These are phyloP conservation scores for Trichocomaceae sp. DNA, from an alignment of 2,329 filamentous ascomycete genomes.

Conservation along the genomic window DNA sequence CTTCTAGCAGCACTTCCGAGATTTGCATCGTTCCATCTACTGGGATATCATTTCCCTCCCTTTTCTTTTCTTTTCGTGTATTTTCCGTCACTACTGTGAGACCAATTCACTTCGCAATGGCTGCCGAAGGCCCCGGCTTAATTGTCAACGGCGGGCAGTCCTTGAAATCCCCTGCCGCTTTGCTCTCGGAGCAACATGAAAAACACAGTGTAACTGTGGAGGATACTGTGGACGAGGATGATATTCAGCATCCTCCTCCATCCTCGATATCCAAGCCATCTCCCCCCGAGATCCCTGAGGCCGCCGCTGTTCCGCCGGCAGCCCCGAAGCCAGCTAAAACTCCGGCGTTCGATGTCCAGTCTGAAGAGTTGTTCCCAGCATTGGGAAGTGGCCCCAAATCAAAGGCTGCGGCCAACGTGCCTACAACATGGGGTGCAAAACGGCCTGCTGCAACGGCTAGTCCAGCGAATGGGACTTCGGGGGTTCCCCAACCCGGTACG, in stretches of 20 bases:
- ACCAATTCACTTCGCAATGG: slow-evolving; percentile 21
- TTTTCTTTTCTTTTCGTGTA: background rate
- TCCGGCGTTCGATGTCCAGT: slow-evolving; percentile 67
- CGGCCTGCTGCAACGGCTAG: slow-evolving; percentile 36
- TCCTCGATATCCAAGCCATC: slow-evolving; percentile 32
- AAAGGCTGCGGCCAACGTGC: slow-evolving; percentile 50
- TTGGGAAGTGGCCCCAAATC: slow-evolving; percentile 67
- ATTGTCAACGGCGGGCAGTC: slow-evolving; percentile 26
- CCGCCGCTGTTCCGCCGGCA: slow-evolving; percentile 6
- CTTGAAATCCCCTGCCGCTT: slow-evolving; percentile 45
- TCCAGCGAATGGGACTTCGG: slow-evolving; percentile 44
- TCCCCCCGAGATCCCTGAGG: slow-evolving; percentile 12
- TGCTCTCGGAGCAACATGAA: slow-evolving; percentile 50
- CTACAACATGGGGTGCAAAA: slow-evolving; percentile 72
- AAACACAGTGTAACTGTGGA: slow-evolving; percentile 65
- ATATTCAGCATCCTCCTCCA: slow-evolving; percentile 52
- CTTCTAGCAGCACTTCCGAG: background rate
- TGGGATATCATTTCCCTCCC: background rate
- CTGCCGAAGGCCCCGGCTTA: slow-evolving; percentile 26
- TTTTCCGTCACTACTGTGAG: background rate
- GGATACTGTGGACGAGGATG: slow-evolving; percentile 74
- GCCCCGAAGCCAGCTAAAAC: slow-evolving; percentile 32
- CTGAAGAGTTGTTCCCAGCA: slow-evolving; percentile 89
- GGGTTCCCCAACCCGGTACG: slow-evolving; percentile 49
- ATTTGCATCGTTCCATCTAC: background rate